Evolutionary conservation across 169 alveolate species (phyloP).

Genomic region (Eimeria acervulina): DNA sequence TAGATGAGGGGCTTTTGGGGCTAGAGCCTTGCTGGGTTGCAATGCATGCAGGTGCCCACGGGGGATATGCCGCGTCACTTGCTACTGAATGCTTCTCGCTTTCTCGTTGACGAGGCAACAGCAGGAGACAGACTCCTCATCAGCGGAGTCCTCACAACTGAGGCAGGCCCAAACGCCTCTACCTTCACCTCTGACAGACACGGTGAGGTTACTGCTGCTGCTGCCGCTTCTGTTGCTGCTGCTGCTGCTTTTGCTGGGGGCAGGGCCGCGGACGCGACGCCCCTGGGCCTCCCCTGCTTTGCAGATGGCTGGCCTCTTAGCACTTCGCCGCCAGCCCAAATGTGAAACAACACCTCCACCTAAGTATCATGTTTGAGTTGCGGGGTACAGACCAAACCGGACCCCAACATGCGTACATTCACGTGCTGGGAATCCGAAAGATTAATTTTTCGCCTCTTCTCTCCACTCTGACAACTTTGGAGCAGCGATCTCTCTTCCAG

Average conservation of each 20-base stretch:
- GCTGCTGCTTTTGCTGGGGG: no score
- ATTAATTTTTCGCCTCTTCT: conserved; percentile 55
- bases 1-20: neutral
- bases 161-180: conserved; percentile 73
- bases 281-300: neutral
- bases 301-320: neutral
- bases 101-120: conserved; percentile 95
- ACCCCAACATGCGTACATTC: conserved; percentile 87
- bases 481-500: conserved; percentile 85
- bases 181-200: neutral
- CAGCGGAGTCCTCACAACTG: conserved; percentile 93
- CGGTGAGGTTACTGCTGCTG: conserved; percentile 33
- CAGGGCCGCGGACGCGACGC: neutral
- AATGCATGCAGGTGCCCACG: conserved; percentile 88
- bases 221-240: neutral
- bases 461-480: conserved; percentile 27
- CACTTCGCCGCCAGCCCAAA: neutral
- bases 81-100: conserved; percentile 94
- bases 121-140: conserved; percentile 99
- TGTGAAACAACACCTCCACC: neutral
- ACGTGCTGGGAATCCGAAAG: conserved; percentile 89
- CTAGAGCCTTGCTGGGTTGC: neutral
- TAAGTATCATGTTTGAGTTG: neutral
- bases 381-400: conserved; percentile 38
- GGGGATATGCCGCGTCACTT: conserved; percentile 96